Evolutionary conservation across 225 moss, liverwort and hornwort genomes (phyloP).

Genomic region (Pseudoscleropodium purum): DNA sequence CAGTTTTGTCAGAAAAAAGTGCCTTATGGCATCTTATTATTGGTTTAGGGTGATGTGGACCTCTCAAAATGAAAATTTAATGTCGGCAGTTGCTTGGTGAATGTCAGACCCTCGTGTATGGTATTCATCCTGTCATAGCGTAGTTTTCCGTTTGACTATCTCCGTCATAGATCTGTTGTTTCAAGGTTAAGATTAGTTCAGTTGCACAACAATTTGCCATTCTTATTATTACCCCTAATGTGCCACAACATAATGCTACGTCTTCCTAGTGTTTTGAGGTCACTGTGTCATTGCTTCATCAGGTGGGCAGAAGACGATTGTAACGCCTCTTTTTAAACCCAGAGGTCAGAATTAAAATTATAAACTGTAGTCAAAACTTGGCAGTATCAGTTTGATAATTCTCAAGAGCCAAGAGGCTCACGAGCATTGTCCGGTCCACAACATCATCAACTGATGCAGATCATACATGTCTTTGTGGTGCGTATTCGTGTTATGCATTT

Average conservation of each 20-base stretch:
- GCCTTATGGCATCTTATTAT: rapidly evolving
- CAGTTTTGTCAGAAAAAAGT: rapidly evolving
- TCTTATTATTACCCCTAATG: too few species aligned
- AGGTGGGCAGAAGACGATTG: too few species aligned
- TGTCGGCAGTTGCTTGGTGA: too few species aligned
- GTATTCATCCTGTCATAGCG: neutral
- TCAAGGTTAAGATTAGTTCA: neutral
- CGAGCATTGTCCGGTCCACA: neutral
- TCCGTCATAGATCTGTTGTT: neutral
- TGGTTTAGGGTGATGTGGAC: neutral
- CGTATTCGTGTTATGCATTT: neutral
- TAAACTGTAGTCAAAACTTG: neutral
- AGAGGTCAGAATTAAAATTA: neutral
- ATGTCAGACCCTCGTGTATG: too few species aligned
- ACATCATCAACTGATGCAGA: neutral
- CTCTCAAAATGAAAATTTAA: neutral
- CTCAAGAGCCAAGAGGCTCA: neutral
- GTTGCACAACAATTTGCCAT: neutral
- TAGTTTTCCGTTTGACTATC: neutral
- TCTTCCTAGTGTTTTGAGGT: neutral
- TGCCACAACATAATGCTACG: neutral
- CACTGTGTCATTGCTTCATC: neutral
- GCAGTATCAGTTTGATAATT: neutral
- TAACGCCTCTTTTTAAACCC: neutral
- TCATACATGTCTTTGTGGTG: neutral